Percentiles rank a stretch among this genome's conserved stretches.
These are phyloP conservation scores for Handroanthus guayacan DNA, from an alignment of 257 asterid genomes.

Conservation along the genomic window DNA sequence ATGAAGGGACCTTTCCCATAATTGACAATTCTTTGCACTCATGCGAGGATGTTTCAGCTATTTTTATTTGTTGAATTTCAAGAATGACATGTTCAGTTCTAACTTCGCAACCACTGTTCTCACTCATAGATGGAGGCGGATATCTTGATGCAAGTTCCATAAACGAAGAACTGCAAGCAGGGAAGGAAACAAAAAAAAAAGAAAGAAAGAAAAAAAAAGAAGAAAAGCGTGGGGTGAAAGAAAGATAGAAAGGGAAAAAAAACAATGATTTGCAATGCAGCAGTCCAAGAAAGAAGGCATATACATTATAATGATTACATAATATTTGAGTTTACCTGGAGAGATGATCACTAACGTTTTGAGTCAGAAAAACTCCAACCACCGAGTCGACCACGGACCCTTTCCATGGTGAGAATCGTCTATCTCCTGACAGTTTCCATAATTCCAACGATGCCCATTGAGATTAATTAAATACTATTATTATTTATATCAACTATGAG, in stretches of 20 bases:
- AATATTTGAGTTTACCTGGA: conserved; percentile 57
- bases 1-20: not conserved
- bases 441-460: too few species aligned
- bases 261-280: not conserved
- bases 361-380: conserved; percentile 68
- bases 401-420: conserved; percentile 58
- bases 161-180: conserved; percentile 56
- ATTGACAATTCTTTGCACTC: not conserved
- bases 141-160: conserved; percentile 57
- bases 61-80: conserved; percentile 10
- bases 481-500: not conserved
- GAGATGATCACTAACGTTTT: conserved; percentile 56
- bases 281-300: not conserved
- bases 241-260: not conserved
- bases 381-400: conserved; percentile 68
- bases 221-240: too few species aligned
- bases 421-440: conserved; percentile 46
- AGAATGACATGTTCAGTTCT: not conserved
- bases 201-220: too few species aligned
- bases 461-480: not conserved
- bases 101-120: conserved; percentile 23
- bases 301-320: too few species aligned
- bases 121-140: conserved; percentile 37
- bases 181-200: not conserved
- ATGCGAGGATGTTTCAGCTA: conserved; percentile 7